A percentile compares a stretch with the other conserved stretches of the same genome.
phyloP scores from a whole-genome alignment of 768 basidiomycete species.

The Favolaschia claudopus region DNA sequence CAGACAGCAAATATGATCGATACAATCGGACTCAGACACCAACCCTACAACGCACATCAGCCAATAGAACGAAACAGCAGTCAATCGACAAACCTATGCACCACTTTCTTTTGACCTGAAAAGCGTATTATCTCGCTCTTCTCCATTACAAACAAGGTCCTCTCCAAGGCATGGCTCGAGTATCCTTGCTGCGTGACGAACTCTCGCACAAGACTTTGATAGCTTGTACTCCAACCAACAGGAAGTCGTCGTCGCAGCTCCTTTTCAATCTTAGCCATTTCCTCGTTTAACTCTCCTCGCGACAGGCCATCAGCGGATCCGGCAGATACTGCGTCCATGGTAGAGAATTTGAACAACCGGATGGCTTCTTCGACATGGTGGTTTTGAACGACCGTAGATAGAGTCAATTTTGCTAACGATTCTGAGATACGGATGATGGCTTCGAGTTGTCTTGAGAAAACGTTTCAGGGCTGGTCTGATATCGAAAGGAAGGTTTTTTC shows the following conservation, averaged over 20 bases:
- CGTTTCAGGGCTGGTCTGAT: no score
- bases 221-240: conserved; percentile 96
- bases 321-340: conserved; percentile 98
- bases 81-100: neutral
- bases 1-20: neutral
- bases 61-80: conserved; percentile 49
- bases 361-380: conserved; percentile 99
- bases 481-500: no score
- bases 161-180: conserved; percentile 88
- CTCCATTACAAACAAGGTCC: conserved; percentile 91
- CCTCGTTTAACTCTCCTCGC: conserved; percentile 90
- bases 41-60: conserved; percentile 45
- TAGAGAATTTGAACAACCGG: conserved; percentile 96
- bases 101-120: conserved; percentile 67
- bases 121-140: conserved; percentile 96
- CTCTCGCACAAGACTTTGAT: conserved; percentile 90
- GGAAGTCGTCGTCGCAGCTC: conserved; percentile 85
- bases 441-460: conserved; percentile 78
- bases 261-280: conserved; percentile 89
- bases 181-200: conserved; percentile 95
- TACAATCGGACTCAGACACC: conserved; percentile 13
- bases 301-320: conserved; percentile 94
- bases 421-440: conserved; percentile 99
- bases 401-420: conserved; percentile 91
- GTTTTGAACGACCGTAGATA: conserved; percentile 84